Percentiles rank a stretch among this genome's conserved stretches.
These are phyloP conservation scores for Corymbia calophylla DNA, from an alignment of 441 rosid species.

Conservation along the genomic window DNA sequence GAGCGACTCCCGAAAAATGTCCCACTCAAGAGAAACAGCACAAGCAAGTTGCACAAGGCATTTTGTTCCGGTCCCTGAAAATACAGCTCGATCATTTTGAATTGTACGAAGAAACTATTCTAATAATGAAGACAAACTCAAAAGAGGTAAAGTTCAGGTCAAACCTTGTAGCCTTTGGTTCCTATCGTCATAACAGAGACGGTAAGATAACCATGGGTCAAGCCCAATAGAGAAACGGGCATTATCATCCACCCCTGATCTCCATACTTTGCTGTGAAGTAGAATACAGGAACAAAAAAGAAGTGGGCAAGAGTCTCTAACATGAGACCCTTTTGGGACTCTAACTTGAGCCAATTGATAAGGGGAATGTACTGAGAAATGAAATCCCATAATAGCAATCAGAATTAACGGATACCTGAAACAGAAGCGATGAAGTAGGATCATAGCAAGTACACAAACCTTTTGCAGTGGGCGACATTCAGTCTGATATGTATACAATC, in stretches of 20 bases:
- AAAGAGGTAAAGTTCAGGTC: neutral
- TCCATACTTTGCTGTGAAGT: conserved; percentile 1
- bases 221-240: neutral
- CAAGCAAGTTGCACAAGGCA: neutral
- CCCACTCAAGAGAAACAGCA: neutral
- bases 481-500: too few relatives aligned
- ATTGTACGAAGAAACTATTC: neutral
- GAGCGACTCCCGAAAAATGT: neutral
- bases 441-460: neutral
- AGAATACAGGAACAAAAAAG: neutral
- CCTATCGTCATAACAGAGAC: neutral
- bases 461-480: neutral
- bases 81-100: neutral
- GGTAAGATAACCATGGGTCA: neutral
- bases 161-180: conserved; percentile 3
- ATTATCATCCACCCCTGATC: neutral
- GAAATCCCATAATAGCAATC: neutral
- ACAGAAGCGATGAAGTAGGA: neutral
- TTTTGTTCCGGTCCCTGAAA: neutral
- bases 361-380: neutral
- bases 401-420: neutral
- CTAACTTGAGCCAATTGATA: neutral
- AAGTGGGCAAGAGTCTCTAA: neutral
- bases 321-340: neutral
- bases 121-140: neutral